Evolutionary conservation across 345 rosid species (phyloP).

Genomic region (Barbarea vulgaris): DNA sequence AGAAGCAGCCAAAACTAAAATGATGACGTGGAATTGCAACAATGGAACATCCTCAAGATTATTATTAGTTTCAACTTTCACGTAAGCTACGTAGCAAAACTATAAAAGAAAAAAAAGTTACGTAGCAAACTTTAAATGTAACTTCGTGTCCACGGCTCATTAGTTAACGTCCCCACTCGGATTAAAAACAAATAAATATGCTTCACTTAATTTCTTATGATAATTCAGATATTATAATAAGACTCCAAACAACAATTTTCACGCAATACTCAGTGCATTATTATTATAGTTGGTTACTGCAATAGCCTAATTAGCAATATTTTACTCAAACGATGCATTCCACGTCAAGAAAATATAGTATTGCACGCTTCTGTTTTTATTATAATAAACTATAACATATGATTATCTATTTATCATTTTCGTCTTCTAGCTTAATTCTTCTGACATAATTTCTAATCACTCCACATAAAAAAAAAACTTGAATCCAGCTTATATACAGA

Average conservation of each 20-base stretch:
- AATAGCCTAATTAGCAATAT: neutral
- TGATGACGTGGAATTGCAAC: neutral
- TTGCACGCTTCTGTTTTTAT: slow-evolving; percentile 18
- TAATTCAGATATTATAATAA: neutral
- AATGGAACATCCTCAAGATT: neutral
- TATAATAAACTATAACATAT: neutral
- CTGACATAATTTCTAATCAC: neutral
- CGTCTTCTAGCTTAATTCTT: neutral
- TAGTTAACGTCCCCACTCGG: slow-evolving; percentile 2
- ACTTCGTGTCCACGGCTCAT: slow-evolving; percentile 4
- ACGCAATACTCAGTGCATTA: neutral
- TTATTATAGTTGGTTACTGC: neutral
- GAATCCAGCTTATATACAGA: neutral
- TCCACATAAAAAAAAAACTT: neutral
- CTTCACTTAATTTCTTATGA: neutral
- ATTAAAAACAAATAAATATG: neutral
- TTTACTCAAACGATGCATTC: slow-evolving; percentile 22
- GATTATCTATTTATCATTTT: slow-evolving; percentile 13
- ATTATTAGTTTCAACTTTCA: neutral
- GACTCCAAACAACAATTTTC: neutral
- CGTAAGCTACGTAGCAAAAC: neutral
- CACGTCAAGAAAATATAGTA: slow-evolving; percentile 30
- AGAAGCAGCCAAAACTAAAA: slow-evolving; percentile 15
- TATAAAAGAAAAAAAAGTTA: neutral
- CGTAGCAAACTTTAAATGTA: neutral